Base-by-base conservation (phyloP, 2,329 filamentous ascomycete genomes). In the Colletotrichum sp. region DNA sequence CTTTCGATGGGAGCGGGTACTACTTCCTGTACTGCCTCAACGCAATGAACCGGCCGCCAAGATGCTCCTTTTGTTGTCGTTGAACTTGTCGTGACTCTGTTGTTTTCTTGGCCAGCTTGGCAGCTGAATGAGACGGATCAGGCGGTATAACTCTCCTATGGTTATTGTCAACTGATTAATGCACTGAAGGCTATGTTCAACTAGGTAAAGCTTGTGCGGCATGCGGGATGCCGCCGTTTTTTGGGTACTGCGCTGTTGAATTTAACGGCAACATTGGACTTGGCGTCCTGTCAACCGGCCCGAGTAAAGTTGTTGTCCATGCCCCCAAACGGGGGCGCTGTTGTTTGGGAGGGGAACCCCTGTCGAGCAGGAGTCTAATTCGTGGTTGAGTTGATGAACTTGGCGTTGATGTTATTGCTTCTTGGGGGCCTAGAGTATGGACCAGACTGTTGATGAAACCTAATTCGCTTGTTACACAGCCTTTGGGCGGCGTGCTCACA, bases 1-100 rank as follows among this genome's bases (percentile, higher is more conserved):
- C 43, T 48, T 21, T 48, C 18, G 3, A 48, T 48, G 5, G 43
- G n/a, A 21, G 43, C 43, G 43, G 43, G 43, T 7, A 48, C 43
- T 7, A 18, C 43, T 48, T 48, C 43, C 43, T 21, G 18, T 48
- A 1, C 18, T 48, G 43, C 8, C 43, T 48, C 18, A 48, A 10
- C 43, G 9, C 43, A 48, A 12, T 21, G 8, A 0, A 48, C 43
- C 3, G 43, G 1, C 18, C 18, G 0, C 9, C 0, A 48, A 7
- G 3, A 0, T 12, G 9, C 18, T n/a, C 18, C 1, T 21, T 48
- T 21, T 21, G 43, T 0, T 48, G 0, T 21, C 3, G 1, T 21
- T 48, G 43, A 12, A 12, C 21, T 0, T 0, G 18, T 48, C 43
- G 2, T 48, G 43, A 48, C 43, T 48, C 10, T 21, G n/a, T 12